phyloP scores from a whole-genome alignment of 805 yeast genomes.

The Priceomyces castillae region DNA sequence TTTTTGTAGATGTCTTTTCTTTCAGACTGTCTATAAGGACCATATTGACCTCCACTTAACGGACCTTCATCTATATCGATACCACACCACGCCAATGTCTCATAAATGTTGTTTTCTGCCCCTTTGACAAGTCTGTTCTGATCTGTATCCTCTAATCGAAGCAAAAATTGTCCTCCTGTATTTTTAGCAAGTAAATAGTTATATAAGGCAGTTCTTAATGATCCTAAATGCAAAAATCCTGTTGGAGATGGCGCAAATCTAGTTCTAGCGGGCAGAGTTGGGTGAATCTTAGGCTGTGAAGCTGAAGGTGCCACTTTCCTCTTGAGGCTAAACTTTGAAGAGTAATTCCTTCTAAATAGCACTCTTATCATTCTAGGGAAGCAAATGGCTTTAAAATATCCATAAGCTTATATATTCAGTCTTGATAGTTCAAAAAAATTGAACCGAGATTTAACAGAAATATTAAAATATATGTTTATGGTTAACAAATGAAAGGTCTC shows the following conservation, averaged over 20 bases:
- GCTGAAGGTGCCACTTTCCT: neutral
- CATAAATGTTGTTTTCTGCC: constrained; percentile 80
- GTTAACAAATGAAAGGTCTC: too few relatives aligned
- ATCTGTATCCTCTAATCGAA: constrained; percentile 93
- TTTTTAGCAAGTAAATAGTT: constrained; percentile 78
- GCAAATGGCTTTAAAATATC: too few relatives aligned
- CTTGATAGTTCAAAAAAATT: too few relatives aligned
- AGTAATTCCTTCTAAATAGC: constrained; percentile 4
- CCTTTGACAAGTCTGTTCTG: constrained; percentile 71
- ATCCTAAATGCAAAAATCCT: constrained; percentile 91
- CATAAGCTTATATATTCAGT: too few relatives aligned
- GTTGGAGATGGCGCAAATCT: constrained; percentile 99
- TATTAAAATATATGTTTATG: too few relatives aligned
- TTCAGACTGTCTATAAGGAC: constrained; percentile 86
- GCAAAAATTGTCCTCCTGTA: constrained; percentile 76
- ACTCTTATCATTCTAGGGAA: neutral
- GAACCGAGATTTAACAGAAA: too few relatives aligned
- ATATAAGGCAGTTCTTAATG: constrained; percentile 88
- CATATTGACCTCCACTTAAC: constrained; percentile 49
- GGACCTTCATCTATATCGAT: constrained; percentile 84
- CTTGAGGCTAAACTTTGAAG: constrained; percentile 8
- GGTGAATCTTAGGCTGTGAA: constrained; percentile 28
- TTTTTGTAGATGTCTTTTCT: constrained; percentile 62
- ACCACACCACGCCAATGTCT: constrained; percentile 75
- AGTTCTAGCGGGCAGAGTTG: constrained; percentile 65